Base-by-base conservation (phyloP, 2,329 filamentous ascomycete species). In the Colletotrichum lini region DNA sequence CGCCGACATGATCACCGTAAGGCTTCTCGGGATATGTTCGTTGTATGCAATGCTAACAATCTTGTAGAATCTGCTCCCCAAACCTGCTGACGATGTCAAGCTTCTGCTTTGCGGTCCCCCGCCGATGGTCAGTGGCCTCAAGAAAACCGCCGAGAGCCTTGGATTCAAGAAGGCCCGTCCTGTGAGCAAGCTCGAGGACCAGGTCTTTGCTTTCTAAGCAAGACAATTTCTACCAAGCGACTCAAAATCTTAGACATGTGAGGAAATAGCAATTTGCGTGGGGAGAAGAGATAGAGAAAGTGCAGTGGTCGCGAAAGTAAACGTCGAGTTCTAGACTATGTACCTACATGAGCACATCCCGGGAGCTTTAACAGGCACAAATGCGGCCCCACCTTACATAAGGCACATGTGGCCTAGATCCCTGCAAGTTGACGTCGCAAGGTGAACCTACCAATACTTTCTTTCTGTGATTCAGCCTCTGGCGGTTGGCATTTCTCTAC, bases 121-220 rank as follows among this genome's bases (percentile, higher is more conserved):
- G 68, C 96, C 96, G 61, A 99, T 99, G 96, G 89, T 98, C 74
- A 93, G 93, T 78, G 96, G 95, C 62, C 92, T 98, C 87, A 99
- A 99, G 93, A 98, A 98, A 89, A 90, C 94, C 8, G 92, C 95
- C 61, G 94, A 97, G 84, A 88, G 90, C 74, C 88, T 98, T 23
- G 96, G 96, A 70, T 99, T 93, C 87, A 89, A 94, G 80, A 98
- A 98, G 89, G 94, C 96, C 52, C 91, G 92, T 73, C 94, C 96
- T 54, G 95, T 98, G 78, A 98, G 95, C 91, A 98, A 98, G 90
- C 91, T 98, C 65, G 93, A 96, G 81, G 96, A 99, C 82, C 96
- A 98, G 84, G 94, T 99, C 76, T 99, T 99, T 86, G 95, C 94
- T 80, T 99, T 99, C 85, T 85, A 83, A 79, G 66, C 13, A 13